Conservation (phyloP, 2,329 filamentous ascomycete genomes). For the Sclerotinia nivalis region DNA sequence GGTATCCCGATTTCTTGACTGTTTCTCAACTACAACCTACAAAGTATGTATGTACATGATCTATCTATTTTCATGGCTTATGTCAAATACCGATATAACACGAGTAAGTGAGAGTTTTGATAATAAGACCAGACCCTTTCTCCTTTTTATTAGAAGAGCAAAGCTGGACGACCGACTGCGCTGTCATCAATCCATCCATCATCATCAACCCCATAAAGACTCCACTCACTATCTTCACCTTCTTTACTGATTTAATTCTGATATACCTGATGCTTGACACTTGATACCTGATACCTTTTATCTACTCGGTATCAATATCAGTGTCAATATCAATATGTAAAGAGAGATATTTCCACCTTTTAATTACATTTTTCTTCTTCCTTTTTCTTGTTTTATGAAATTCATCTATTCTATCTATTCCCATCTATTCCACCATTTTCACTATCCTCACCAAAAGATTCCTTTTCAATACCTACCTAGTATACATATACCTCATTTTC, state of each 20-base stretch:
- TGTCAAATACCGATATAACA: background rate
- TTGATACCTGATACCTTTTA: background rate
- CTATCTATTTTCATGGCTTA: background rate
- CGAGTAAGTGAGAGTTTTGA: background rate
- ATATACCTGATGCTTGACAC: background rate
- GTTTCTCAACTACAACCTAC: background rate
- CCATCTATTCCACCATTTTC: background rate
- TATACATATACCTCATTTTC: background rate
- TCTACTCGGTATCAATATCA: background rate
- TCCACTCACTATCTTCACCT: slow-evolving; percentile 9
- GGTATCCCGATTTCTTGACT: background rate
- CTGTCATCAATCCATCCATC: slow-evolving; percentile 15
- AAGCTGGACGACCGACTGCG: background rate
- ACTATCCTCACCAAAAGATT: background rate
- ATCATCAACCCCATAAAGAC: slow-evolving; percentile 10
- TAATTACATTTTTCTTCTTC: slow-evolving; percentile 1
- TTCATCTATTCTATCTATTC: background rate
- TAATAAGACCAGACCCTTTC: background rate
- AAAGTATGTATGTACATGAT: background rate
- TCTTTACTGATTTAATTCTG: background rate
- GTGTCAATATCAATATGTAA: slow-evolving; percentile 1
- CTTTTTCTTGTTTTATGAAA: slow-evolving; percentile 2
- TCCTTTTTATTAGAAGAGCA: background rate
- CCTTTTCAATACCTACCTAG: background rate
- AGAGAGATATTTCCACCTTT: slow-evolving; percentile 2